Percentiles rank a stretch among this genome's conserved stretches.
Evolutionary conservation across 2,329 filamentous ascomycete genomes (phyloP).

Genomic region (Zopfia rhizophila): DNA sequence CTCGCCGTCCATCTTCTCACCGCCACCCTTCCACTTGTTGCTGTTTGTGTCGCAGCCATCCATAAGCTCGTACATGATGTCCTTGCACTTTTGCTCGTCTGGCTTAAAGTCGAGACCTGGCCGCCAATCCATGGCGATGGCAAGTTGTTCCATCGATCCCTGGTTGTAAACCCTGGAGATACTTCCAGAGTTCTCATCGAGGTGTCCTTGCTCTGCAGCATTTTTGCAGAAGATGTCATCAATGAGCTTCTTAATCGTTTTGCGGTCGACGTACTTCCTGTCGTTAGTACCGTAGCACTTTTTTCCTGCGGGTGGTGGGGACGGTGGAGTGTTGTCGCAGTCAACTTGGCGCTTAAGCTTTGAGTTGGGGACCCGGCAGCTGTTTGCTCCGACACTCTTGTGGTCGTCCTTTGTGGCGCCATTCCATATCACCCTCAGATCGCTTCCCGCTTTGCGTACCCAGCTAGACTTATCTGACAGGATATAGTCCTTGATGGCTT

Average conservation of each 20-base stretch:
- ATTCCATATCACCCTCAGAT: constrained; percentile 20
- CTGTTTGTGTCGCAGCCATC: not conserved
- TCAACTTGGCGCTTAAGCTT: too few relatives aligned
- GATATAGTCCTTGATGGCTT: constrained; percentile 19
- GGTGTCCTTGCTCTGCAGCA: not conserved
- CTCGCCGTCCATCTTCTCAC: not conserved
- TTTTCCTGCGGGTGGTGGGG: too few relatives aligned
- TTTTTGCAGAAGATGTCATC: not conserved
- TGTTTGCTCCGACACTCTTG: constrained; percentile 12
- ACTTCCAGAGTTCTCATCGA: not conserved
- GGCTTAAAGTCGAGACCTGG: not conserved
- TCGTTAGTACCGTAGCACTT: constrained; percentile 57
- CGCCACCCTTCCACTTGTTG: not conserved
- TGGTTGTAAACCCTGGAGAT: not conserved
- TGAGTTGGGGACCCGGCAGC: too few relatives aligned
- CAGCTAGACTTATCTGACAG: constrained; percentile 11
- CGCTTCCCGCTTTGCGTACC: constrained; percentile 10
- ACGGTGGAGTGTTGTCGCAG: too few relatives aligned
- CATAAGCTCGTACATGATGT: not conserved
- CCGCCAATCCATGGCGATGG: not conserved
- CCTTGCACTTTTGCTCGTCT: not conserved
- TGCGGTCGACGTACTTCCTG: constrained; percentile 50
- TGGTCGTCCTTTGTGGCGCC: constrained; percentile 19
- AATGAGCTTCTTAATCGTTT: not conserved
- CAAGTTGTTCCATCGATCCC: not conserved